Conservation (phyloP, 352 stramenopile species). For the Phytophthora tubulina region DNA sequence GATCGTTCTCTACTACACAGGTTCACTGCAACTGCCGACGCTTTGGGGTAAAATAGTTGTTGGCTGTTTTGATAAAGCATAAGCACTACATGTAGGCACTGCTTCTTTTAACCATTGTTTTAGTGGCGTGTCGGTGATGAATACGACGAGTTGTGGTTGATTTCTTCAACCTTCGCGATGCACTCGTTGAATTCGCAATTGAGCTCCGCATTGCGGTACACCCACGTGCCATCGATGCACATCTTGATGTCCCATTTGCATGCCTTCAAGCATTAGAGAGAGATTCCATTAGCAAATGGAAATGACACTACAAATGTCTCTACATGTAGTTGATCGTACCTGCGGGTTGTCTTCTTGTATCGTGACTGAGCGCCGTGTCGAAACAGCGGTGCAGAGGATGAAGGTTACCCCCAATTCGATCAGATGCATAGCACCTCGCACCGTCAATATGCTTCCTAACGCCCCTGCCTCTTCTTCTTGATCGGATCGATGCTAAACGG, state of each 20-base stretch:
- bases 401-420: conserved; percentile 2
- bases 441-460: neutral
- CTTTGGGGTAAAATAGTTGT: conserved; percentile 21
- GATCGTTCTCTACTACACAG: neutral
- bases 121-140: too few relatives aligned
- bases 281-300: neutral
- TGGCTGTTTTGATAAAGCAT: too few relatives aligned
- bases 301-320: neutral
- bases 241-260: conserved; percentile 74
- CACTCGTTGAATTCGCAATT: conserved; percentile 66
- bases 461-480: neutral
- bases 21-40: conserved; percentile 29
- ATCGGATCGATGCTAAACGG: neutral
- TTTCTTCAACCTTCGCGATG: conserved; percentile 30
- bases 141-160: too few relatives aligned
- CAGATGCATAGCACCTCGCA: neutral
- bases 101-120: too few relatives aligned
- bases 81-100: too few relatives aligned
- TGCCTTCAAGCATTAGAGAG: conserved; percentile 33
- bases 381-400: conserved; percentile 4
- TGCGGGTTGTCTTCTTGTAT: conserved; percentile 48
- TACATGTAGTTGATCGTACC: conserved; percentile 28
- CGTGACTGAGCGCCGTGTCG: neutral
- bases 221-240: conserved; percentile 73
- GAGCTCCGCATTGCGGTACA: conserved; percentile 55